These are phyloP conservation scores for Aquilaria sinensis DNA, from an alignment of 345 rosid genomes.

Conservation along the genomic window DNA sequence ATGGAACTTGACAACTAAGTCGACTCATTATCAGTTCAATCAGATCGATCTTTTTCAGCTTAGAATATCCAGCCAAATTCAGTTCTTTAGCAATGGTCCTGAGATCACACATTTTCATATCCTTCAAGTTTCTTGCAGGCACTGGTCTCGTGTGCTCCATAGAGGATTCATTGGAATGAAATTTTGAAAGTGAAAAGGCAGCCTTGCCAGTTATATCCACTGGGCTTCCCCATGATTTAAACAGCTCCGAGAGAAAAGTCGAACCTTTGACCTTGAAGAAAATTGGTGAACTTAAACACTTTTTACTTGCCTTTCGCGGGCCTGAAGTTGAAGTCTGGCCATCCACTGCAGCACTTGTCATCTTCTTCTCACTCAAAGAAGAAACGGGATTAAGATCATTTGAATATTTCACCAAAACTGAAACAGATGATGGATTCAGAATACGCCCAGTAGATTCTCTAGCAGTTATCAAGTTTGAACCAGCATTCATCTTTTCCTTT, in stretches of 20 bases:
- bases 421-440: conserved; percentile 19
- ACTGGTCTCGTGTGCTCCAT: conserved; percentile 5
- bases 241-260: conserved; percentile 12
- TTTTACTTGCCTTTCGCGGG: conserved; percentile 21
- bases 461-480: conserved; percentile 10
- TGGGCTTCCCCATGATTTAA: conserved; percentile 18
- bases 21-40: conserved; percentile 27
- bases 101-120: conserved; percentile 40
- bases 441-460: conserved; percentile 16
- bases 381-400: conserved; percentile 17
- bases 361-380: conserved; percentile 20
- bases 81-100: conserved; percentile 44
- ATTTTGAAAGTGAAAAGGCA: conserved; percentile 10
- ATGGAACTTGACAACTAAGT: conserved; percentile 18
- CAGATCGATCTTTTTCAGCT: conserved; percentile 41
- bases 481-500: conserved; percentile 22
- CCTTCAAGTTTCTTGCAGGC: conserved; percentile 23
- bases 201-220: conserved; percentile 11
- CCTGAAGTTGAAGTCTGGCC: conserved; percentile 7
- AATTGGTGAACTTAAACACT: conserved; percentile 8
- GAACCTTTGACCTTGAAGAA: conserved; percentile 18
- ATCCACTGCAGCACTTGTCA: conserved; percentile 8
- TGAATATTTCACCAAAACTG: conserved; percentile 22
- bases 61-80: conserved; percentile 35
- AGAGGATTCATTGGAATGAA: conserved; percentile 19